Evolutionary conservation across 805 yeast genomes (phyloP), one percentile per base, ranked within the genome.

Genomic region (Lachancea thermotolerans): DNA sequence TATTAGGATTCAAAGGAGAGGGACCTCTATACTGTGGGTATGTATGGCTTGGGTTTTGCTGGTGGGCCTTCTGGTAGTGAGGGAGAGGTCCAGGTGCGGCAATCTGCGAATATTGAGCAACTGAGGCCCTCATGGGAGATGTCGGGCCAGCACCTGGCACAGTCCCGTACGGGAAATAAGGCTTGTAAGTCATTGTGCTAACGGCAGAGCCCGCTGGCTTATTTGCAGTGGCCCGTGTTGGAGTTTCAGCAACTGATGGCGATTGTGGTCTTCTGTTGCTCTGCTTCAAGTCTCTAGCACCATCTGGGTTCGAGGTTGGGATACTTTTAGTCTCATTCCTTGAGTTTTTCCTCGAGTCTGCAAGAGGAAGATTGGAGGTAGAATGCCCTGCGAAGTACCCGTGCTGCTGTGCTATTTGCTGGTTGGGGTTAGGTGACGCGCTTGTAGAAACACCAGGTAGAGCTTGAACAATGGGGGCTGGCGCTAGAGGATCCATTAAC

Each of bases 401-500:
- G 10, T 30, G 42, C 15, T 44, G 43, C 27, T 39, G 36, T 17
- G 27, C 12, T 21, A 31, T 16, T 25, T 46, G 46, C 17, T 42
- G 43, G 11, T 37, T 18, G 10, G 45, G 38, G 15, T 29, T 44
- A 2, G 43, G 43, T 2, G 47, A 33, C 12, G 18, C 44, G n/a
- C 44, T 30, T 21, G 36, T 30, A 12, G 47, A 35, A 10, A 35
- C 27, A 10, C 33, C 35, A 14, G 40, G 12, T 10, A 12, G 32
- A 8, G 36, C 14, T 10, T 14, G 31, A 18, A 18, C 38, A 12
- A 30, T 37, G 2, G 58, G 56, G 5, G 53, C 55, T 28, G 58
- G 53, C 4, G 55, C 52, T 12, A 57, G 43, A 1, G 61, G 61
- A 36, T 57, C 61, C 57, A 57, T 53, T 3, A 55, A 43, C 8